Percentiles rank a stretch among this genome's conserved stretches.
phyloP scores from a whole-genome alignment of 108 stramenopile species.

The Stephanodiscus minutulus region DNA sequence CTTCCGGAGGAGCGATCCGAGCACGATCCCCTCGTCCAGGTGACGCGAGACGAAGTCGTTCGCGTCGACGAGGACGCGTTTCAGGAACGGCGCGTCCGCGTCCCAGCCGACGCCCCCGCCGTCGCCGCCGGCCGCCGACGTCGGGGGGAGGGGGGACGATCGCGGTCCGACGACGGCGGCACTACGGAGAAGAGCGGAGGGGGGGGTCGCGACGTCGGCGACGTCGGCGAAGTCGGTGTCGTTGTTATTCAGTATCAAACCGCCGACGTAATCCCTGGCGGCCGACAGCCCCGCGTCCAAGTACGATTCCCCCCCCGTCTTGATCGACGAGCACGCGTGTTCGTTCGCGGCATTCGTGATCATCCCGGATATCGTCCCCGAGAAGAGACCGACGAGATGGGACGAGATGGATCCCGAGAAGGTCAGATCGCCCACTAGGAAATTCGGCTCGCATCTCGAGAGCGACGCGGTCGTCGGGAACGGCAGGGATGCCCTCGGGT shows the following conservation, averaged over 20 bases:
- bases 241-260: conserved; percentile 17
- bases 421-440: conserved; percentile 36
- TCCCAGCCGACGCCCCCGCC: conserved; percentile 31
- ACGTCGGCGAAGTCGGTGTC: not conserved
- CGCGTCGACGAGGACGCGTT: conserved; percentile 12
- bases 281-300: conserved; percentile 13
- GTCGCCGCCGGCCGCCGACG: not conserved
- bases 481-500: conserved; percentile 3
- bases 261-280: conserved; percentile 31
- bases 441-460: conserved; percentile 14
- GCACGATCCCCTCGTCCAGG: conserved; percentile 44
- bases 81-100: conserved; percentile 45
- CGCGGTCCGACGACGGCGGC: no score
- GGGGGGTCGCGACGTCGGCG: not conserved
- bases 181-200: no score
- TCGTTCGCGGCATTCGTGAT: conserved; percentile 53
- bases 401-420: conserved; percentile 73
- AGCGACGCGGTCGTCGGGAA: conserved; percentile 23
- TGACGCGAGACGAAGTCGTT: conserved; percentile 46
- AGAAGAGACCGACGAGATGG: conserved; percentile 67
- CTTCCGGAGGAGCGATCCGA: conserved; percentile 24
- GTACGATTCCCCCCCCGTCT: conserved; percentile 20
- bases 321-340: conserved; percentile 52
- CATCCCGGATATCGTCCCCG: conserved; percentile 49
- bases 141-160: no score